phyloP scores from a whole-genome alignment of 2,329 filamentous ascomycete genomes.

The Sporothrix luriei region DNA sequence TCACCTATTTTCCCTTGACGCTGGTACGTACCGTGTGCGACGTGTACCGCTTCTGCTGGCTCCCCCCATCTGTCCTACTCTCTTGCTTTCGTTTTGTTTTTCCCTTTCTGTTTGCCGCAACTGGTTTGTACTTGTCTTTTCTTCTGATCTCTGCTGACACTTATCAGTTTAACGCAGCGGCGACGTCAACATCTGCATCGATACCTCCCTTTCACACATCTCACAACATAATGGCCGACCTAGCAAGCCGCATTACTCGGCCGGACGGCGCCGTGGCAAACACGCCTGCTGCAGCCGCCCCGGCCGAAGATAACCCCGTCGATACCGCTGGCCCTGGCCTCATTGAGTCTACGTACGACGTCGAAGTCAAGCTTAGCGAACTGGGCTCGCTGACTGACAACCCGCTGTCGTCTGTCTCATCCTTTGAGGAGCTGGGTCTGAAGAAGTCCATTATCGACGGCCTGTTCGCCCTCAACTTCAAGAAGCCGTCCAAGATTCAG shows the following conservation, averaged over 20 bases:
- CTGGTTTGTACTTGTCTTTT: neutral
- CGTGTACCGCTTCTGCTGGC: neutral
- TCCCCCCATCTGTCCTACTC: neutral
- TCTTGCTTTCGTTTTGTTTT: neutral
- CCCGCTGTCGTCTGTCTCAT: constrained; percentile 80
- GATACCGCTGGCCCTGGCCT: constrained; percentile 53
- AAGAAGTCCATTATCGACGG: constrained; percentile 73
- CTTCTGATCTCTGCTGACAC: neutral
- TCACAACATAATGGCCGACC: constrained; percentile 42
- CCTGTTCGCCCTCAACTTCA: constrained; percentile 79
- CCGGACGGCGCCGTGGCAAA: constrained; percentile 41
- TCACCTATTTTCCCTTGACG: neutral
- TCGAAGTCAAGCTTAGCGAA: constrained; percentile 90
- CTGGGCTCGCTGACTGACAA: constrained; percentile 84
- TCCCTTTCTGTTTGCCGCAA: neutral
- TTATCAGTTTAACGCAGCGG: neutral
- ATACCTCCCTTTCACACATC: neutral
- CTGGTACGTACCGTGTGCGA: neutral
- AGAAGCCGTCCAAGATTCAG: constrained; percentile 96
- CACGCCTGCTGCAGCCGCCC: constrained; percentile 6
- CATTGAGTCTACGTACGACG: constrained; percentile 77
- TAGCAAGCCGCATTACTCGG: constrained; percentile 56
- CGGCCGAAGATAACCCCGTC: constrained; percentile 21
- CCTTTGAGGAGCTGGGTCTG: constrained; percentile 82
- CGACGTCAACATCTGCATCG: neutral